Conservation (phyloP, 129 eudicot genomes). For the Gnaphalium uliginosum region DNA sequence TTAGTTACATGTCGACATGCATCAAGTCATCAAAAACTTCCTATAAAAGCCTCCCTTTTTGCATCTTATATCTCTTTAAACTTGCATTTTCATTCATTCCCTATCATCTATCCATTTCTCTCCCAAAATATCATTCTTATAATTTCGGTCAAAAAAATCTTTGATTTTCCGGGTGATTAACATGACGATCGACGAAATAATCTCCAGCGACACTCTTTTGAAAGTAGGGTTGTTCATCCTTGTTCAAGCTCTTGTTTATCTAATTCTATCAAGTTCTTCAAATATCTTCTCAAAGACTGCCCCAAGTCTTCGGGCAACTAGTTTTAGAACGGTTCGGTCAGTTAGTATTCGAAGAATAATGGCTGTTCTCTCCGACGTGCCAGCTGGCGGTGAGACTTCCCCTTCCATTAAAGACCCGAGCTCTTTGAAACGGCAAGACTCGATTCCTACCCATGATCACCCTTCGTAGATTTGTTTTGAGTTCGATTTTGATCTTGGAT, state of each 20-base stretch:
- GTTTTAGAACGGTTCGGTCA: constrained; percentile 50
- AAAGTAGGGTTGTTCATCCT: constrained; percentile 53
- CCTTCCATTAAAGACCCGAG: constrained; percentile 38
- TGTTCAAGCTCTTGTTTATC: constrained; percentile 63
- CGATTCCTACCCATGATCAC: constrained; percentile 23
- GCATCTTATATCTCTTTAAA: constrained; percentile 3
- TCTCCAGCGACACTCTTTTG: constrained; percentile 34
- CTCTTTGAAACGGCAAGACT: constrained; percentile 35
- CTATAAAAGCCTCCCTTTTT: constrained; percentile 26
- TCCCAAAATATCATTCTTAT: no score
- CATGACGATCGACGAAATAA: constrained; percentile 37
- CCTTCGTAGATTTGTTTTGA: constrained; percentile 18
- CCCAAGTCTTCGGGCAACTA: constrained; percentile 45
- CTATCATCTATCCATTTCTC: constrained; percentile 16
- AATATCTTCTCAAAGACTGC: constrained; percentile 55
- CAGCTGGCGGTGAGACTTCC: constrained; percentile 48
- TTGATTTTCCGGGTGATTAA: background rate
- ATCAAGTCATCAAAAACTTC: constrained; percentile 32
- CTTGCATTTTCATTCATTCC: constrained; percentile 10
- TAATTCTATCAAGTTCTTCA: constrained; percentile 63
- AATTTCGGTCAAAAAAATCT: no score
- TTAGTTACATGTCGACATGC: constrained; percentile 19
- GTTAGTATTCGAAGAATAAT: constrained; percentile 60
- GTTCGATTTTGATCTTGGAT: constrained; percentile 17
- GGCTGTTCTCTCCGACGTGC: constrained; percentile 59